phyloP scores from a whole-genome alignment of 2,329 filamentous ascomycete species.

The Cladobotryum mycophilum region DNA sequence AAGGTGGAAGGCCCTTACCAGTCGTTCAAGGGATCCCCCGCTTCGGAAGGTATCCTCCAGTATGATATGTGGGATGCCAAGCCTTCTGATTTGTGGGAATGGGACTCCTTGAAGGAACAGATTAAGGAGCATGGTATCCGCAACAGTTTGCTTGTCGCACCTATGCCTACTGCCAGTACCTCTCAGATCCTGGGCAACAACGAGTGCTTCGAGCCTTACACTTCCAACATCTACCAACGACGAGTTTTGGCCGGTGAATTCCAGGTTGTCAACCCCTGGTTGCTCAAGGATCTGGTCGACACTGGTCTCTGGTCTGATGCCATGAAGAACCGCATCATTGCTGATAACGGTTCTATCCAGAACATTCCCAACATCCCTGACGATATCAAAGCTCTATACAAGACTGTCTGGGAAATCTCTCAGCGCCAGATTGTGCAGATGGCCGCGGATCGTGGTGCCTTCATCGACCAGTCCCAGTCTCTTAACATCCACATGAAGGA shows the following conservation, averaged over 20 bases:
- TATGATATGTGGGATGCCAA: conserved; percentile 98
- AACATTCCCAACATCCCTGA: conserved; percentile 94
- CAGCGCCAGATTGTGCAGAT: conserved; percentile 95
- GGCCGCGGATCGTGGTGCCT: conserved; percentile 95
- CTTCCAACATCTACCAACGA: conserved; percentile 98
- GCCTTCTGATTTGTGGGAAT: conserved; percentile 94
- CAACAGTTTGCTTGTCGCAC: conserved; percentile 90
- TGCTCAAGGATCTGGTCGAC: conserved; percentile 96
- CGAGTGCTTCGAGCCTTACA: conserved; percentile 99
- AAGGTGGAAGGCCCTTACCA: conserved; percentile 78
- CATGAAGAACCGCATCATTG: conserved; percentile 99
- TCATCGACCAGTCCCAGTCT: conserved; percentile 98
- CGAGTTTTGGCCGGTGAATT: conserved; percentile 97
- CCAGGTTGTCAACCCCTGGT: conserved; percentile 98
- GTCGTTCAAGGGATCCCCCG: conserved; percentile 87
- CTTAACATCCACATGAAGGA: conserved; percentile 99
- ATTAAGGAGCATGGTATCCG: conserved; percentile 90
- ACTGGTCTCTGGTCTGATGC: conserved; percentile 97
- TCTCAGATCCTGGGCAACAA: conserved; percentile 99
- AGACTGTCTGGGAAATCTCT: conserved; percentile 99
- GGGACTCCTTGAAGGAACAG: conserved; percentile 79
- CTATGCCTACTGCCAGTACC: conserved; percentile 96
- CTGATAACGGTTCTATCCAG: conserved; percentile 91
- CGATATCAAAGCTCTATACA: conserved; percentile 95
- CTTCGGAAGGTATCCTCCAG: conserved; percentile 92